Evolutionary conservation across 2,329 filamentous ascomycete species (phyloP), one percentile per base, ranked within the genome.

Genomic region (Talaromyces marneffei): DNA sequence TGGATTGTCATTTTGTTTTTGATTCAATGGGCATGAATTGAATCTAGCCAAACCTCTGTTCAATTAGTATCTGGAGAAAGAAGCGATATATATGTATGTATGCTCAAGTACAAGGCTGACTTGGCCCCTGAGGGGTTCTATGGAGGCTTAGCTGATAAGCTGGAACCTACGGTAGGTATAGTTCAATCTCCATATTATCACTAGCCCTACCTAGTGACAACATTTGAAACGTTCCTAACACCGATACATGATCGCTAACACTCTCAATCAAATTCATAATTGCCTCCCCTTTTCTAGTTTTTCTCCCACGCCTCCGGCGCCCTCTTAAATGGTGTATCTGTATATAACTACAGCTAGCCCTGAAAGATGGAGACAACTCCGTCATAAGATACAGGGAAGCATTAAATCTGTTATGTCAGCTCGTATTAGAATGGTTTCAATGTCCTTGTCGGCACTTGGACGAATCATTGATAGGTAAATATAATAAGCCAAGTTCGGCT

Each of bases 271-370:
- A 10, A 40, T 37, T 57, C 12, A 48, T 57, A 5, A 57, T 57
- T 5, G 27, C 55, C 12, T 33, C 25, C 14, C 55, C 37, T n/a
- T 39, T 29, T 9, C 25, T 27, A 20, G 35, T 69, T 52, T 59
- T 68, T 62, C n/a, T 70, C 66, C 66, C 67, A 72, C 25, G 71
- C 71, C 35, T 70, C 63, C 16, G 65, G 64, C 10, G 70, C 66
- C 18, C 67, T 64, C 42, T 73, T 67, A 56, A 73, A 70, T 3
- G 64, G 65, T 18, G 68, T 70, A n/a, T n/a, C n/a, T n/a, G n/a
- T 46, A 46, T 25, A 46, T 46, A 48, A 18, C 12, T n/a, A 46
- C 23, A 27, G 6, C 25, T 27, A 12, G 25, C 4, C 44, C 44
- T n/a, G 6, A 2, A 3, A 29, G 46, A 50, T 18, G 46, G 46